Evolutionary conservation across 2,329 filamentous ascomycete species (phyloP).

Genomic region (Neopestalotiopsis sp.): DNA sequence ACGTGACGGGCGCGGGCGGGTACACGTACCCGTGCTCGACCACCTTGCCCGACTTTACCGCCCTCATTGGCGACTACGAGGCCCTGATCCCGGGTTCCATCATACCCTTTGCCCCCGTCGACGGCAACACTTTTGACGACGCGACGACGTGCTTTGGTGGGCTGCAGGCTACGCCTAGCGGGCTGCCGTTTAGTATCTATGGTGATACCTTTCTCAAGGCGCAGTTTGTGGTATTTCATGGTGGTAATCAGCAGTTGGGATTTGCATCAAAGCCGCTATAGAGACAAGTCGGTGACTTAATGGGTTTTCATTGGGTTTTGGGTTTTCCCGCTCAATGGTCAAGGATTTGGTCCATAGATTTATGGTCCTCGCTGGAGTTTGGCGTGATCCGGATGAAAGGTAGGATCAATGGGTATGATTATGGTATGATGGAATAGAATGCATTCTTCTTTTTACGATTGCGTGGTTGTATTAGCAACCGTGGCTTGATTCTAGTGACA

Average conservation of each 20-base stretch:
- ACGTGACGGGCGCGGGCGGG: slow-evolving; percentile 49
- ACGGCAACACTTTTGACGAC: slow-evolving; percentile 56
- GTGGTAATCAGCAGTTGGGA: slow-evolving; percentile 48
- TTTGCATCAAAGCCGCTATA: slow-evolving; percentile 46
- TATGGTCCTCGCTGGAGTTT: too few species aligned
- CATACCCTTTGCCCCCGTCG: slow-evolving; percentile 50
- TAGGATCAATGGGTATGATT: too few species aligned
- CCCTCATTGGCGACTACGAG: slow-evolving; percentile 30
- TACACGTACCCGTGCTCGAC: slow-evolving; percentile 61
- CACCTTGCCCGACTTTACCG: slow-evolving; percentile 47
- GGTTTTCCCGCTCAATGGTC: too few species aligned
- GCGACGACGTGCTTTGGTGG: slow-evolving; percentile 66
- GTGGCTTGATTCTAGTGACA: too few species aligned
- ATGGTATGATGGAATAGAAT: too few species aligned
- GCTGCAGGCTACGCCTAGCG: slow-evolving; percentile 60
- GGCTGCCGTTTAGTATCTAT: slow-evolving; percentile 67
- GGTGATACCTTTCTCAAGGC: slow-evolving; percentile 74
- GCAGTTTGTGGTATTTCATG: slow-evolving; percentile 70
- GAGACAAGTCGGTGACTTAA: background rate
- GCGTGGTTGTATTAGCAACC: too few species aligned
- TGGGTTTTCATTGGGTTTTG: background rate
- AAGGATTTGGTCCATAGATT: too few species aligned
- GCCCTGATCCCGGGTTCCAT: slow-evolving; percentile 38
- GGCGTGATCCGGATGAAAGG: too few species aligned
- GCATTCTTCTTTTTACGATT: too few species aligned